Conservation (phyloP, 768 basidiomycete genomes). For the Calocybe gangraenosa region DNA sequence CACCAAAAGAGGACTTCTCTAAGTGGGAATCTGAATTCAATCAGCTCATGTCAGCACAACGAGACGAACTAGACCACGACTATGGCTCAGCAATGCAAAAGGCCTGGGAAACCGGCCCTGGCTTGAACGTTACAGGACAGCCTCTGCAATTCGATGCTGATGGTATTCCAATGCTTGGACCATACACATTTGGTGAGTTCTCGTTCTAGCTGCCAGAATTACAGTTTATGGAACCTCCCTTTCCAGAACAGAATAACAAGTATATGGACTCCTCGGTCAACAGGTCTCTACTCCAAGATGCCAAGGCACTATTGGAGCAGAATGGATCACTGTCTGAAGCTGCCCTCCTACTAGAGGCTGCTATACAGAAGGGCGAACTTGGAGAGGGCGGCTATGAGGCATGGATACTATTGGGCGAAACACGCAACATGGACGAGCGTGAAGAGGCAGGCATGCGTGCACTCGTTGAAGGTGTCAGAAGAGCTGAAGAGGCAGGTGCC, state of each 20-base stretch:
- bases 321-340: constrained; percentile 89
- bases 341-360: constrained; percentile 83
- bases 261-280: constrained; percentile 52
- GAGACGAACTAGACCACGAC: constrained; percentile 64
- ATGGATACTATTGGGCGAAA: constrained; percentile 91
- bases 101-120: constrained; percentile 58
- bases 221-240: constrained; percentile 4
- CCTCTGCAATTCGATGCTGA: constrained; percentile 57
- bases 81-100: constrained; percentile 58
- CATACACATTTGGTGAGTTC: constrained; percentile 74
- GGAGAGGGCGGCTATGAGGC: constrained; percentile 84
- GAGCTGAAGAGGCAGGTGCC: constrained; percentile 61
- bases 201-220: not conserved
- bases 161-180: constrained; percentile 69
- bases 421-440: constrained; percentile 84
- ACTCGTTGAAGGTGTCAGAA: constrained; percentile 64
- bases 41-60: constrained; percentile 65
- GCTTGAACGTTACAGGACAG: constrained; percentile 26
- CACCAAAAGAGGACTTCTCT: constrained; percentile 58
- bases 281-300: constrained; percentile 58
- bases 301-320: constrained; percentile 69
- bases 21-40: constrained; percentile 86
- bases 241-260: constrained; percentile 66
- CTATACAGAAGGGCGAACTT: constrained; percentile 76
- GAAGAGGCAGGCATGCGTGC: constrained; percentile 83